Conservation (phyloP, 2,329 filamentous ascomycete species). For the Diaporthe batatas region DNA sequence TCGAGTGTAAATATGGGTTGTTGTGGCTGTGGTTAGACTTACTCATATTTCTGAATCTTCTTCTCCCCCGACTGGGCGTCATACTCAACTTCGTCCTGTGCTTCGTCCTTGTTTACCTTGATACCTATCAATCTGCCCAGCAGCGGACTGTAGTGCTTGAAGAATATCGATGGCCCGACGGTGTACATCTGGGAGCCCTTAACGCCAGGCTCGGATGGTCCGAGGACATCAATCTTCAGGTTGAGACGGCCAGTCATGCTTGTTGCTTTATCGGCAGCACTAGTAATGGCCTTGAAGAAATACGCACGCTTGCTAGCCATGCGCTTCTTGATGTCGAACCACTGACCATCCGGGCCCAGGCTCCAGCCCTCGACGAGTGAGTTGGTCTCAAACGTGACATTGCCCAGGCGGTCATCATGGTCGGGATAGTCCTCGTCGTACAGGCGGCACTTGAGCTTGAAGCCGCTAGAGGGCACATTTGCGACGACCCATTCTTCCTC, state of each 20-base stretch:
- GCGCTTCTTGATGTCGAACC: constrained; percentile 83
- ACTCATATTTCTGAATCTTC: constrained; percentile 82
- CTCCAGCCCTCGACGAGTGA: constrained; percentile 78
- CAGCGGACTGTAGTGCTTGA: constrained; percentile 89
- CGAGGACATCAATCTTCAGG: constrained; percentile 83
- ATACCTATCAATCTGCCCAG: constrained; percentile 85
- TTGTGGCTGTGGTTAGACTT: constrained; percentile 50
- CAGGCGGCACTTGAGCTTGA: constrained; percentile 85
- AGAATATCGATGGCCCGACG: constrained; percentile 79
- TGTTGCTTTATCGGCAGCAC: constrained; percentile 70
- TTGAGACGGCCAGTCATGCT: constrained; percentile 79
- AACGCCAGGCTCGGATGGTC: constrained; percentile 72
- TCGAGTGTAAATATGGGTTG: neutral
- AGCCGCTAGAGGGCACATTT: constrained; percentile 85
- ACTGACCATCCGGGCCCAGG: constrained; percentile 68
- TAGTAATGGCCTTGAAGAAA: constrained; percentile 76
- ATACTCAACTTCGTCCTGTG: constrained; percentile 49
- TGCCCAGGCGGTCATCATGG: constrained; percentile 88
- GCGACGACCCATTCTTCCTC: constrained; percentile 89
- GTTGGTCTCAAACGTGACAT: constrained; percentile 78
- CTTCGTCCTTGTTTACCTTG: constrained; percentile 73
- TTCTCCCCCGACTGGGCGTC: constrained; percentile 61
- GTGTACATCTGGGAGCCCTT: constrained; percentile 82
- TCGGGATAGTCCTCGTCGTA: constrained; percentile 93
- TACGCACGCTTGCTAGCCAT: constrained; percentile 91